Evolutionary conservation across 164 flowering plant species (phyloP).

Genomic region (Malania oleifera): DNA sequence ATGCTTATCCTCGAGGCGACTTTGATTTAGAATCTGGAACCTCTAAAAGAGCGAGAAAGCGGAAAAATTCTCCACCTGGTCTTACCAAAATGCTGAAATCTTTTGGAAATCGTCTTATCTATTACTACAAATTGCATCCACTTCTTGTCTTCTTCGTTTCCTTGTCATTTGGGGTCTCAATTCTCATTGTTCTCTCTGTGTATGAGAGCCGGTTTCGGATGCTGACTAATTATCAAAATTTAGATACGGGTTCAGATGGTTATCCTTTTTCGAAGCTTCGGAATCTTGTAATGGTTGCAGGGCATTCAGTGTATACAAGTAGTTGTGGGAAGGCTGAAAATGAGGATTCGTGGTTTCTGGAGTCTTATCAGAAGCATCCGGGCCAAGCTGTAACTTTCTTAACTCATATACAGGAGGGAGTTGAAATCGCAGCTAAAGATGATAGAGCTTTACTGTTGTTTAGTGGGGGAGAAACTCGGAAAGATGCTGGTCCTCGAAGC

Average conservation of each 20-base stretch:
- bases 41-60: slow-evolving; percentile 42
- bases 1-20: slow-evolving; percentile 63
- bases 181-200: slow-evolving; percentile 48
- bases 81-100: slow-evolving; percentile 55
- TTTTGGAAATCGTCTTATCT: slow-evolving; percentile 39
- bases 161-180: slow-evolving; percentile 52
- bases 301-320: slow-evolving; percentile 93
- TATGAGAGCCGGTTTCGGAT: slow-evolving; percentile 40
- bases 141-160: slow-evolving; percentile 42
- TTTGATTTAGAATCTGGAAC: slow-evolving; percentile 81
- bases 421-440: slow-evolving; percentile 69
- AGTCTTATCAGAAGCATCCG: slow-evolving; percentile 84
- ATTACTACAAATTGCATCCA: slow-evolving; percentile 67
- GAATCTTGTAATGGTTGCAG: slow-evolving; percentile 98
- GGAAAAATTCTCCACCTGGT: slow-evolving; percentile 25
- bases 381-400: slow-evolving; percentile 91
- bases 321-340: slow-evolving; percentile 72
- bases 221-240: slow-evolving; percentile 21
- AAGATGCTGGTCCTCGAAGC: slow-evolving; percentile 94
- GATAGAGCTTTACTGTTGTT: slow-evolving; percentile 75
- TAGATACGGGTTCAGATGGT: slow-evolving; percentile 18
- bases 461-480: slow-evolving; percentile 98
- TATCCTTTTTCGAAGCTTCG: slow-evolving; percentile 55
- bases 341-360: slow-evolving; percentile 92
- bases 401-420: slow-evolving; percentile 71